Conservation (phyloP, 225 moss, liverwort and hornwort genomes). For the Thuidium tamariscinum region DNA sequence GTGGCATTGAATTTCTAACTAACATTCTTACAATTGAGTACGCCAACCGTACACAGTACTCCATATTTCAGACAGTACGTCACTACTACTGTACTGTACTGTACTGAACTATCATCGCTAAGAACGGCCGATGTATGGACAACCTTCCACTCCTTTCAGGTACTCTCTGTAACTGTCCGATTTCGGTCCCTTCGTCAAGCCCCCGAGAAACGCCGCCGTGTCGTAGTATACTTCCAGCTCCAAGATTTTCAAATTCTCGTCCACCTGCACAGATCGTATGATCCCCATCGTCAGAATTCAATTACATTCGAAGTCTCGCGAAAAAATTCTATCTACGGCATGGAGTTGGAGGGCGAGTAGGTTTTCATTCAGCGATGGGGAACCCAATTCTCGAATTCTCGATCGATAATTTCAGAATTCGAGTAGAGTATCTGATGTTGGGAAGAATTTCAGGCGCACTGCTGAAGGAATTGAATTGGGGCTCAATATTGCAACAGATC, state of each 20-base stretch:
- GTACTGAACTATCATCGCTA: background rate
- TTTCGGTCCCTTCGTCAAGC: slow-evolving; percentile 39
- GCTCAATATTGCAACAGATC: background rate
- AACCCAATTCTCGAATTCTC: background rate
- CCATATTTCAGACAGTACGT: too few species aligned
- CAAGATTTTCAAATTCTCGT: slow-evolving; percentile 51
- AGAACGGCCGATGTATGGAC: slow-evolving; percentile 17
- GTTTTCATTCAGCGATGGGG: background rate
- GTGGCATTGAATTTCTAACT: too few species aligned
- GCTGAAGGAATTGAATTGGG: background rate
- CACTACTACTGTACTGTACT: accelerated
- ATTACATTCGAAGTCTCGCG: background rate
- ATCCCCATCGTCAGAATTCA: background rate
- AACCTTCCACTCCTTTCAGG: slow-evolving; percentile 55
- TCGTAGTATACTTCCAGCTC: slow-evolving; percentile 77
- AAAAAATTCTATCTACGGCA: background rate
- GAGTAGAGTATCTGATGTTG: background rate
- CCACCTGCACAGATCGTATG: slow-evolving; percentile 21
- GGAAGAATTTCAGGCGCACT: background rate
- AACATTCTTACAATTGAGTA: background rate
- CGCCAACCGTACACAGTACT: background rate
- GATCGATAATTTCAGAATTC: background rate
- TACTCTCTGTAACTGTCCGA: slow-evolving; percentile 35
- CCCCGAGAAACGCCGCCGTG: slow-evolving; percentile 53
- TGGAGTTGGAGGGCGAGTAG: too few species aligned